Evolutionary conservation across 2,329 filamentous ascomycete species (phyloP).

Genomic region (Sclerotinia nivalis): DNA sequence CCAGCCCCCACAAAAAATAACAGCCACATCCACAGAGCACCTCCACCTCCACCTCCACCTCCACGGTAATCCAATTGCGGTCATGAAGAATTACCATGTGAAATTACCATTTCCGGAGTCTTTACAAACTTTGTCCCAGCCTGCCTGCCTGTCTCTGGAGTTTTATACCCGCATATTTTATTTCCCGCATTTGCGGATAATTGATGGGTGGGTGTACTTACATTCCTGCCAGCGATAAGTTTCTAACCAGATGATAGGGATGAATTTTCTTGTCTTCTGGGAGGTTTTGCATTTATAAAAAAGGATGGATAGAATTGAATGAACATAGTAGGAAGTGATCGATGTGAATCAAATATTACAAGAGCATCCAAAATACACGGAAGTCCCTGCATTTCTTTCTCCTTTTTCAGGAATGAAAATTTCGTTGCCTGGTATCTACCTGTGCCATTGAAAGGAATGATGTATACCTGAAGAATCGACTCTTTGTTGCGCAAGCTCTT

Average conservation of each 20-base stretch:
- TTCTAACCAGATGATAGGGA: background rate
- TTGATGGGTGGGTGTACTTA: background rate
- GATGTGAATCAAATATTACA: background rate
- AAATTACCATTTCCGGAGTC: background rate
- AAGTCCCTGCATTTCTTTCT: background rate
- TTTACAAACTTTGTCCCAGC: background rate
- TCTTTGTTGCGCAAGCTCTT: background rate
- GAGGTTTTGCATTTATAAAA: background rate
- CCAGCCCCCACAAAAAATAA: background rate
- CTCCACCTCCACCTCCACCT: too few species aligned
- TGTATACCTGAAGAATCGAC: background rate
- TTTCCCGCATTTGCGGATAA: background rate
- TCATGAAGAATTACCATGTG: background rate
- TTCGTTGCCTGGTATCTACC: background rate
- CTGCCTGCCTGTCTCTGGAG: background rate
- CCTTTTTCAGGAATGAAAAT: background rate
- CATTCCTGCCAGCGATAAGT: background rate
- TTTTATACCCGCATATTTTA: background rate
- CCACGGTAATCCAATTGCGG: background rate
- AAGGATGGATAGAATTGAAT: background rate
- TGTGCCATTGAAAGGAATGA: slow-evolving; percentile 8
- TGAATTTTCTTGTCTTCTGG: background rate
- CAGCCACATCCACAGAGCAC: background rate
- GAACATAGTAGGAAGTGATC: background rate
- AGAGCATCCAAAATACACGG: background rate